Evolutionary conservation across 768 basidiomycete species (phyloP).

Genomic region (Hygrophorus pudorinus): DNA sequence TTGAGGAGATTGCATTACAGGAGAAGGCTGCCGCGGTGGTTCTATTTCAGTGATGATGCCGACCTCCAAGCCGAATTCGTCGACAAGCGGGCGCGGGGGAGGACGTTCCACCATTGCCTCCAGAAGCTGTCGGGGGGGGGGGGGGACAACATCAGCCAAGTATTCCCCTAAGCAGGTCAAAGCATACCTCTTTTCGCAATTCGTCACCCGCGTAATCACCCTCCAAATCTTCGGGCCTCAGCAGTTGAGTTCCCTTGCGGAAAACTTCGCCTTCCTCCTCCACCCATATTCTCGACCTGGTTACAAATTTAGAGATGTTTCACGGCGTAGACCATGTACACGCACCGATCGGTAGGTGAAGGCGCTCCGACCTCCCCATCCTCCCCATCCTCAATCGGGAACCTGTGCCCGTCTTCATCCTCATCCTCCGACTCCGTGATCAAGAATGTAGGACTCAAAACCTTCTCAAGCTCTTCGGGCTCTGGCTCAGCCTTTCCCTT

Average conservation of each 20-base stretch:
- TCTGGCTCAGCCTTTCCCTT: constrained; percentile 64
- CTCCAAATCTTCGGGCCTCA: constrained; percentile 82
- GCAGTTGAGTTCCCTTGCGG: constrained; percentile 74
- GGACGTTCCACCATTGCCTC: constrained; percentile 83
- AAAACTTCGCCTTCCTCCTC: constrained; percentile 97
- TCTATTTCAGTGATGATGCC: constrained; percentile 8
- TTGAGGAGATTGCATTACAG: not conserved
- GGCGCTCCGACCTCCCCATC: constrained; percentile 14
- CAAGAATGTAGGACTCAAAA: constrained; percentile 57
- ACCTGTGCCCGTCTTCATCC: constrained; percentile 29
- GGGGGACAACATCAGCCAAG: constrained; percentile 2
- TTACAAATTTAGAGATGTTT: constrained; percentile 1
- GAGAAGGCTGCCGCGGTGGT: not conserved
- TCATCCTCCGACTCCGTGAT: constrained; percentile 39
- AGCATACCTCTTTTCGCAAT: constrained; percentile 62
- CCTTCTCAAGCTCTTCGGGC: constrained; percentile 58
- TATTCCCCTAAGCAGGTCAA: not conserved
- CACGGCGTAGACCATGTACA: constrained; percentile 4
- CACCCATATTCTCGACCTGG: constrained; percentile 70
- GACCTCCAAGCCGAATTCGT: constrained; percentile 45
- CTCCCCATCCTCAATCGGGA: constrained; percentile 24
- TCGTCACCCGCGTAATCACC: constrained; percentile 86
- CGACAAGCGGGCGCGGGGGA: constrained; percentile 61
- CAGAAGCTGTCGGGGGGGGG: constrained; percentile 41
- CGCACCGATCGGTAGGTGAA: constrained; percentile 44